Evolutionary conservation across 257 asterid species (phyloP), one percentile per base, ranked within the genome.

Genomic region (Agastache rugosa): DNA sequence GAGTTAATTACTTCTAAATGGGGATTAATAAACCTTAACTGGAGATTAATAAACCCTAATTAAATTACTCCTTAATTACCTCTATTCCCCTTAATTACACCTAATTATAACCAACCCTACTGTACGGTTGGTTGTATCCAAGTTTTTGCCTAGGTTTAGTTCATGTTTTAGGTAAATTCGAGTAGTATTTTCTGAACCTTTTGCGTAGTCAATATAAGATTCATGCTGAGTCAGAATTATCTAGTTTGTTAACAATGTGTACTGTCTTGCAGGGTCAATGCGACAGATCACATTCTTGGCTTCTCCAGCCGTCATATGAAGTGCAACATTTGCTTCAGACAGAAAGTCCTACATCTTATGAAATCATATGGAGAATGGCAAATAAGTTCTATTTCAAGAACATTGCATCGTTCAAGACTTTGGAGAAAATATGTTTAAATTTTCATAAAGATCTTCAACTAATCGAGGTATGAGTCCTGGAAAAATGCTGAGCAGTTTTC

Each of bases 371-470:
- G 98, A 84, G 71, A 74, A 59, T 71, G 20, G 96, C 96, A 53
- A 92, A 92, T 61, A 78, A 77, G 69, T 89, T 77, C 87, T 95
- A 95, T 83, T 95, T 90, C 90, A 95, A 85, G 88, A 85, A 97
- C 88, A 82, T 95, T 69, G 84, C 89, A 50, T 85, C 98, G 7
- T 69, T 79, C 78, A 81, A 87, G 81, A 73, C 39, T 61, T 80
- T 95, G 87, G 89, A 86, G 86, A 81, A 87, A 77, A 83, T 86
- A 69, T 84, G 90, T 81, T 82, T 67, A 58, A 85, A 82, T 74
- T 91, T 91, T 79, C 93, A 90, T 53, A 94, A 91, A 82, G 96
- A 92, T 85, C 86, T 92, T 60, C 84, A 86, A 83, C 88, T 85
- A 50, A 82, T 77, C 73, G 94, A 92, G 98, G 99, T 91, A 87